Base-by-base conservation (phyloP, 2,329 filamentous ascomycete species). In the Aspergillus phoenicis region DNA sequence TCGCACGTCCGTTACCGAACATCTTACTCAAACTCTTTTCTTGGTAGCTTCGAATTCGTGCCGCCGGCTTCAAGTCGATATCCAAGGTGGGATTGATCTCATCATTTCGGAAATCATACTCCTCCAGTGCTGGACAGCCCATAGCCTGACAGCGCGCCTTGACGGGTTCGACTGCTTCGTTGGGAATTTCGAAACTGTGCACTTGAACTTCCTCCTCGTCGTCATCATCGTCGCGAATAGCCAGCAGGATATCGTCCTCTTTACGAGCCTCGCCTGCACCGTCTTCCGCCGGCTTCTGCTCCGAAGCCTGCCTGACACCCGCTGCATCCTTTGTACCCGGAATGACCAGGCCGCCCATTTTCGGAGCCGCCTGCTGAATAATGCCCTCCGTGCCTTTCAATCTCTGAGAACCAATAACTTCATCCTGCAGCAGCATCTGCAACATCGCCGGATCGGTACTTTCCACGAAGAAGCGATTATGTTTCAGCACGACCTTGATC, bases 21-120 rank as follows among this genome's bases (percentile, higher is more conserved):
- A 99, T 99, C 77, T 99, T 99, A 80, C 91, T 96, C 8, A 99
- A 82, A 66, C 93, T 96, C 80, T 97, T 96, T 77, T 99, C 95
- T 75, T 99, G 95, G 70, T 99, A 99, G 81, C 86, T 89, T 74
- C 94, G 88, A 73, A 98, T 98, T 71, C 94, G 90, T 0, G 93
- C 94, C 59, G 89, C 89, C 0, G 94, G 93, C 69, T 91, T 91
- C 52, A 98, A 82, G 74, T 98, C 94, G 68, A 99, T 99, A 60
- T 98, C 93, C 38, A 99, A 82, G 54, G 91, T 97, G 0, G 94
- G 87, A 71, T 98, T 99, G 68, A 87, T 85, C 62, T 91, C 87
- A 74, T 99, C 95, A 68, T 95, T 93, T 60, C 93, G 86, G 77
- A 98, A 99, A 75, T 99, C 95, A 76, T 99, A 99, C 77, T 99